These are phyloP conservation scores for Skeletonema marinoi DNA, from an alignment of 108 stramenopile genomes.

Conservation along the genomic window DNA sequence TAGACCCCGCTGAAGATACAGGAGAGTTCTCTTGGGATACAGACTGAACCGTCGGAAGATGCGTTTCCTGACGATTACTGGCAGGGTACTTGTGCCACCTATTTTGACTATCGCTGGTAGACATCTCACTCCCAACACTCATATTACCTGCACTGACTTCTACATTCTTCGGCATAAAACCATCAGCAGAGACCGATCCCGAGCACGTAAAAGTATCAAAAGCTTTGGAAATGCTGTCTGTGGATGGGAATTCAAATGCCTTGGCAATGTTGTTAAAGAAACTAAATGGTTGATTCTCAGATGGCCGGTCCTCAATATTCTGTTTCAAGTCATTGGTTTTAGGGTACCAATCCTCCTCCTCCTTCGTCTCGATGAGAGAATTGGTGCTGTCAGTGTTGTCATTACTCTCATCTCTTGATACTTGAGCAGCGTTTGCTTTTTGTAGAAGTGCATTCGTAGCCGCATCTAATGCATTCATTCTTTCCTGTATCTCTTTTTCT, in stretches of 20 bases:
- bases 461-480: slow-evolving; percentile 6
- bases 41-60: not conserved
- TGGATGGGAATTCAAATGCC: not conserved
- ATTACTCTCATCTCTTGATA: not conserved
- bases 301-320: no score
- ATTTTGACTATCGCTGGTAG: no score
- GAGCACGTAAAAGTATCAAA: not conserved
- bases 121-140: no score
- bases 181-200: not conserved
- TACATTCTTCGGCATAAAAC: no score
- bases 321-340: not conserved
- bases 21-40: not conserved
- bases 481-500: not conserved
- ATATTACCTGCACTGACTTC: not conserved
- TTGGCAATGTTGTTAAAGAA: not conserved
- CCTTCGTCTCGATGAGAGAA: no score
- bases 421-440: not conserved
- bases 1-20: not conserved
- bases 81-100: not conserved
- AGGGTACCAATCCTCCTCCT: not conserved
- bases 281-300: not conserved
- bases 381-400: not conserved
- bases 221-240: not conserved
- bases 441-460: not conserved
- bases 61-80: not conserved